Percentiles rank a stretch among this genome's conserved stretches.
Evolutionary conservation across 1,284 basidiomycete species (phyloP).

Genomic region (Marasmius sp.): DNA sequence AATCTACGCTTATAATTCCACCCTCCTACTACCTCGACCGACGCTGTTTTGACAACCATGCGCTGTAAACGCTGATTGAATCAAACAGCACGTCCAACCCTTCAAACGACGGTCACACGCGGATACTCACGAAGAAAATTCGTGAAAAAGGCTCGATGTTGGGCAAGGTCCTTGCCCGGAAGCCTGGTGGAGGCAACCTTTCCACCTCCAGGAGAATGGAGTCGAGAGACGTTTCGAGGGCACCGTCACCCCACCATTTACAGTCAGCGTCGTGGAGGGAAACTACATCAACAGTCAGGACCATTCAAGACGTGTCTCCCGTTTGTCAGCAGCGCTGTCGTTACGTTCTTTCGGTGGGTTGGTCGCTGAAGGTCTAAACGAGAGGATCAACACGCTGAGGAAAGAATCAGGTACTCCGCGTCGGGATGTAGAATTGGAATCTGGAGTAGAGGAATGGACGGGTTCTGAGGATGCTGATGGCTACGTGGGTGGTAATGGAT

Average conservation of each 20-base stretch:
- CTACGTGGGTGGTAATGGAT: constrained; percentile 42
- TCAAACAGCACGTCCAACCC: too few relatives aligned
- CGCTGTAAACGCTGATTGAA: too few relatives aligned
- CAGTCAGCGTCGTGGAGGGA: constrained; percentile 66
- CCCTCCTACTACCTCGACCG: too few relatives aligned
- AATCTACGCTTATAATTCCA: too few relatives aligned
- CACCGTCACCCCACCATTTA: constrained; percentile 50
- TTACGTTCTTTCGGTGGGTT: constrained; percentile 60
- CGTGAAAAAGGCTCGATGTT: constrained; percentile 94
- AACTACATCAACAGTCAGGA: constrained; percentile 51
- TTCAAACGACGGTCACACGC: too few relatives aligned
- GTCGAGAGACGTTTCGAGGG: constrained; percentile 47
- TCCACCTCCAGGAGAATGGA: constrained; percentile 27
- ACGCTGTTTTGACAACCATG: too few relatives aligned
- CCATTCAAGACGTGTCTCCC: constrained; percentile 73
- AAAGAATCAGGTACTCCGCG: constrained; percentile 3
- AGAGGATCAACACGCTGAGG: constrained; percentile 26
- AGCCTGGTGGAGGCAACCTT: constrained; percentile 36
- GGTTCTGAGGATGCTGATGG: constrained; percentile 66
- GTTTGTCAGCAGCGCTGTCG: constrained; percentile 63
- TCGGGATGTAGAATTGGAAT: constrained; percentile 23
- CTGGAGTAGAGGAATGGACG: constrained; percentile 71
- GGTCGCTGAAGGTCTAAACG: constrained; percentile 25
- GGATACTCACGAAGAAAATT: constrained; percentile 95
- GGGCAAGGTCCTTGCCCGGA: constrained; percentile 75